phyloP scores from a whole-genome alignment of 441 rosid species.

The Adansonia rubrostipa region DNA sequence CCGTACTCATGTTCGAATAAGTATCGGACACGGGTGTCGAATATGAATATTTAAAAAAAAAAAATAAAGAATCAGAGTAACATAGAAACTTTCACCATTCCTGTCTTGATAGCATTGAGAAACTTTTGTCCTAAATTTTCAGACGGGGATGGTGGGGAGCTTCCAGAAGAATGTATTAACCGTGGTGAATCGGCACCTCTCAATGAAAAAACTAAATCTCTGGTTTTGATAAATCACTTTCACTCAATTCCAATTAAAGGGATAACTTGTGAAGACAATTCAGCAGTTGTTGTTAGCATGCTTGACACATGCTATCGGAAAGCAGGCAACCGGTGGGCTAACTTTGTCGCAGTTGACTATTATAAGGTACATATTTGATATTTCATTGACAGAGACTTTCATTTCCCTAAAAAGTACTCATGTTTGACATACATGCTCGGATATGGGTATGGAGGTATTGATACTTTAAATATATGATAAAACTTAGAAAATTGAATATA shows the following conservation, averaged over 20 bases:
- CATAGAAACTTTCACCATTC: too few species aligned
- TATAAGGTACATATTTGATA: conserved; percentile 49
- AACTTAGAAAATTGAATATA: too few species aligned
- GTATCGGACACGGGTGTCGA: too few species aligned
- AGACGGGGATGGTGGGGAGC: conserved; percentile 75
- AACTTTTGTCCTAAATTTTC: background rate
- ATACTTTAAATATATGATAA: too few species aligned
- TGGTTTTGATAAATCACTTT: conserved; percentile 61
- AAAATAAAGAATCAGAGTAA: too few species aligned
- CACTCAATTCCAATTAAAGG: conserved; percentile 41
- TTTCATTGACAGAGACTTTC: background rate
- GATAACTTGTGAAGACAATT: conserved; percentile 48
- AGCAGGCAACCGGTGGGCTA: conserved; percentile 52
- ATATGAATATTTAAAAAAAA: too few species aligned
- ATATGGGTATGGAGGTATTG: too few species aligned
- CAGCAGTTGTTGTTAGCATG: conserved; percentile 46
- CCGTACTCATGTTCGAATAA: too few species aligned
- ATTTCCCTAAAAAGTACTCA: too few species aligned
- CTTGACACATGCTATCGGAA: conserved; percentile 31
- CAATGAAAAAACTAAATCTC: conserved; percentile 50
- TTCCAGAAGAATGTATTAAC: conserved; percentile 46
- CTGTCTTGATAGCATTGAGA: too few species aligned
- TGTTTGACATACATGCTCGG: too few species aligned
- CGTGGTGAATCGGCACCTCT: conserved; percentile 52
- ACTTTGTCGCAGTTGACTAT: conserved; percentile 61